phyloP scores from a whole-genome alignment of 2,329 filamentous ascomycete genomes.

The Trichoderma asperellum region DNA sequence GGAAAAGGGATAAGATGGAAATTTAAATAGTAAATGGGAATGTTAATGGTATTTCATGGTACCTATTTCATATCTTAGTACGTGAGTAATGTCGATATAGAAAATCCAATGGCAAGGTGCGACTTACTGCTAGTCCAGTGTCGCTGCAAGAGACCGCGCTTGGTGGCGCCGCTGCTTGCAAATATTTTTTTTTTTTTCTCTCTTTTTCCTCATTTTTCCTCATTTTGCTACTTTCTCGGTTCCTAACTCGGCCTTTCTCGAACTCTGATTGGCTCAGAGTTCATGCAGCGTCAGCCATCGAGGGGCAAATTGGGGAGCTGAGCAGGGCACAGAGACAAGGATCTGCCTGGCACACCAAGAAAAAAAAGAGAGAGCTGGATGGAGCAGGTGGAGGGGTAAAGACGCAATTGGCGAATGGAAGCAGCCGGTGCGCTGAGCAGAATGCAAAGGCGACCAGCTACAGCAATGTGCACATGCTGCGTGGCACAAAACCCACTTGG shows the following conservation, averaged over 20 bases:
- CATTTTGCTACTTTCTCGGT: not conserved
- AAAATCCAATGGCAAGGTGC: not conserved
- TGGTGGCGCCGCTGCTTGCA: not conserved
- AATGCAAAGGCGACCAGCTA: not conserved
- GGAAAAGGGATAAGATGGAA: too few species aligned
- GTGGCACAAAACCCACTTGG: slow-evolving; percentile 1
- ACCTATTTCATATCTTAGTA: not conserved
- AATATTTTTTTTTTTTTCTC: not conserved
- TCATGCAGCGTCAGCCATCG: slow-evolving; percentile 5
- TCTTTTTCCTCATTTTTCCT: not conserved
- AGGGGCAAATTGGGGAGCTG: slow-evolving; percentile 3
- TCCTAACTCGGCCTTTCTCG: slow-evolving; percentile 2
- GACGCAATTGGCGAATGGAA: slow-evolving; percentile 10
- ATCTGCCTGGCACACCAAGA: slow-evolving; percentile 1
- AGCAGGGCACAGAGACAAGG: not conserved
- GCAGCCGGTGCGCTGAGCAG: not conserved
- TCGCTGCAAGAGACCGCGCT: not conserved
- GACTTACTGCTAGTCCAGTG: not conserved
- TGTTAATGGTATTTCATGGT: not conserved
- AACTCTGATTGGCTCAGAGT: not conserved
- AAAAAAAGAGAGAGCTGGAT: not conserved
- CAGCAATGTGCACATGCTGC: not conserved
- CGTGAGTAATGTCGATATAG: not conserved
- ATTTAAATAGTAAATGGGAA: not conserved
- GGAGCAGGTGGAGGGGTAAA: slow-evolving; percentile 5